Evolutionary conservation across 208 protist species (phyloP), one percentile per base, ranked within the genome.

Genomic region (Crithidia thermophila): DNA sequence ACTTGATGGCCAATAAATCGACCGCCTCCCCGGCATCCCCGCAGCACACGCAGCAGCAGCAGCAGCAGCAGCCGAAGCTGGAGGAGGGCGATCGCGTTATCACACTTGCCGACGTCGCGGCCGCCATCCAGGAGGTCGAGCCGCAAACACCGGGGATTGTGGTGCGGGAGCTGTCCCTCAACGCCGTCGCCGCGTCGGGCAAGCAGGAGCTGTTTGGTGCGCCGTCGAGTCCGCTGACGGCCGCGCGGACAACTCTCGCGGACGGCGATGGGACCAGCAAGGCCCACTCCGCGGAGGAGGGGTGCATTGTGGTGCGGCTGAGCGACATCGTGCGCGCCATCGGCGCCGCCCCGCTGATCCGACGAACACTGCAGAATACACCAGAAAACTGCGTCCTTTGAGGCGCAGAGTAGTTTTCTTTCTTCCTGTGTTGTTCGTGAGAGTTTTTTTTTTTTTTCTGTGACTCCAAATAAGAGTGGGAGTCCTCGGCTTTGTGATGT

Each of bases 241-340:
- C n/a, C 0, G 37, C 27, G 39, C 60, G 25, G 1, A 36, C 11
- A 31, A 61, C 7, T 23, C 33, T 8, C 11, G 28, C n/a, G 0
- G 56, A 63, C 3, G 56, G n/a, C 16, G 40, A 6, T 1, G 53
- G 13, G 1, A 6, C 42, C 13, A 39, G 10, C 39, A 60, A 31
- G 31, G n/a, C 37, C 0, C 20, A 18, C 4, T 20, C 40, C 1
- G 25, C 46, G 7, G 67, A 79, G 18, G 66, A 83, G 30, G 36
- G n/a, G 28, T 47, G 39, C 16, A 71, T 52, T 25, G 76, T 66
- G 9, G 66, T 77, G 21, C 72, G 52, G 4, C 73, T 94, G 23
- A 87, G 84, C 72, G 86, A 94, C 25, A 74, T 88, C 18, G 74
- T 92, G 10, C 67, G 71, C 21, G 75, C 74, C 39, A 74, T 94